Evolutionary conservation across 208 protist species (phyloP), one percentile per base, ranked within the genome.

Genomic region (Acanthamoeba castellanii): DNA sequence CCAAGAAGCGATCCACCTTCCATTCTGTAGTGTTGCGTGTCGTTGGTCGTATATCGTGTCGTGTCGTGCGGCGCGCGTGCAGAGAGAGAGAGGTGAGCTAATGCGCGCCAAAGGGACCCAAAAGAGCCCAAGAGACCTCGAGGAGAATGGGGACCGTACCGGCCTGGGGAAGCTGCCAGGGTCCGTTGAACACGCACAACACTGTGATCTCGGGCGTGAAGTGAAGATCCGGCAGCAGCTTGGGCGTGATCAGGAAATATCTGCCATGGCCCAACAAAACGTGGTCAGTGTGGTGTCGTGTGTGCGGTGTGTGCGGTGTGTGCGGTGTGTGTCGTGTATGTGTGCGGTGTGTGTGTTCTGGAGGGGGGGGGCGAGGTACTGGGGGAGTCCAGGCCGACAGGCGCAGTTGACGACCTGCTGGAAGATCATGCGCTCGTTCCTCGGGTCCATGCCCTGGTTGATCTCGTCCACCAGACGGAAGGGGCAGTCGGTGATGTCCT

Each of bases 401-500:
- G 78, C 76, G 34, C 68, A 47, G 34, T 95, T 78, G 22, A 97
- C 96, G 27, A 96, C 92, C 85, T 95, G 91, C 27, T 96, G 88
- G 68, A 96, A 96, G 30, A 97, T 95, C 94, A 94, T 95, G 30
- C 96, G 68, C 81, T 97, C 96, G 81, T 97, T 97, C 32, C 93
- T 74, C 42, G 89, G 68, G 90, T 97, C 96, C 96, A 97, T 97
- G 92, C 96, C 94, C 68, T 98, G 98, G 94, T 98, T 98, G 78
- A 98, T 98, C 96, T 98, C 98, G 95, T 99, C 98, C 18, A 99
- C 98, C 0, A 99, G 95, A 34, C 98, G 94, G 90, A 99, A 98
- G 22, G 98, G 98, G 55, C 93, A 97, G n/a, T 92, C 81, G 22
- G 97, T 98, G 16, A 98, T 66, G 32, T 94, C 81, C 95, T 99